Percentiles rank a stretch among this genome's conserved stretches.
phyloP scores from a whole-genome alignment of 1,139 yeast species.

The Dujonia santamariae region DNA sequence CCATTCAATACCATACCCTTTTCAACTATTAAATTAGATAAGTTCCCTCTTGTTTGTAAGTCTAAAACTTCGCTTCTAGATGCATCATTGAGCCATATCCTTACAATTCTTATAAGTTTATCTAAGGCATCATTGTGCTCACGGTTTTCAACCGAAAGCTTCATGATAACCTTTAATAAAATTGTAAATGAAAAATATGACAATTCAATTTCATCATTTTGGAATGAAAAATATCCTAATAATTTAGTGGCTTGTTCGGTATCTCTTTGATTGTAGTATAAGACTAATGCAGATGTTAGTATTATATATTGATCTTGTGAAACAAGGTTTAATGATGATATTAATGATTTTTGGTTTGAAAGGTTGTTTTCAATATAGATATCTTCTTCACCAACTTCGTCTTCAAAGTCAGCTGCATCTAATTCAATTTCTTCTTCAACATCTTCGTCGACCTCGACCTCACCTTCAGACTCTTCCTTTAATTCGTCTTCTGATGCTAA shows the following conservation, averaged over 20 bases:
- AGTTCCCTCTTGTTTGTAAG: slow-evolving; percentile 22
- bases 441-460: no score
- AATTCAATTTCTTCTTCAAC: slow-evolving; percentile 10
- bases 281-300: slow-evolving; percentile 25
- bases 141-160: slow-evolving; percentile 16
- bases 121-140: slow-evolving; percentile 23
- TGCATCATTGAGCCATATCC: slow-evolving; percentile 34
- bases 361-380: not conserved
- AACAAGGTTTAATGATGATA: slow-evolving; percentile 31
- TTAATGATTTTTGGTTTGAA: slow-evolving; percentile 15
- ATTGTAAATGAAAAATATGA: slow-evolving; percentile 33
- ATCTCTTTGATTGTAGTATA: slow-evolving; percentile 21
- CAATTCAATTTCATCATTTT: slow-evolving; percentile 14
- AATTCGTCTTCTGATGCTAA: slow-evolving; percentile 20
- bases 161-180: slow-evolving; percentile 24
- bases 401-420: slow-evolving; percentile 9
- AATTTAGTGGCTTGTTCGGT: slow-evolving; percentile 18
- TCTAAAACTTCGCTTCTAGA: slow-evolving; percentile 18
- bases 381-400: slow-evolving; percentile 3
- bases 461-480: slow-evolving; percentile 4
- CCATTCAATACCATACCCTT: slow-evolving; percentile 37
- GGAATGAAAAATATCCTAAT: slow-evolving; percentile 23
- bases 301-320: slow-evolving; percentile 35
- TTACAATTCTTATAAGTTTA: slow-evolving; percentile 22
- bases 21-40: slow-evolving; percentile 29